Evolutionary conservation across 495 filamentous ascomycete genomes (phyloP), one percentile per base, ranked within the genome.

Genomic region (Cercophora sp.): DNA sequence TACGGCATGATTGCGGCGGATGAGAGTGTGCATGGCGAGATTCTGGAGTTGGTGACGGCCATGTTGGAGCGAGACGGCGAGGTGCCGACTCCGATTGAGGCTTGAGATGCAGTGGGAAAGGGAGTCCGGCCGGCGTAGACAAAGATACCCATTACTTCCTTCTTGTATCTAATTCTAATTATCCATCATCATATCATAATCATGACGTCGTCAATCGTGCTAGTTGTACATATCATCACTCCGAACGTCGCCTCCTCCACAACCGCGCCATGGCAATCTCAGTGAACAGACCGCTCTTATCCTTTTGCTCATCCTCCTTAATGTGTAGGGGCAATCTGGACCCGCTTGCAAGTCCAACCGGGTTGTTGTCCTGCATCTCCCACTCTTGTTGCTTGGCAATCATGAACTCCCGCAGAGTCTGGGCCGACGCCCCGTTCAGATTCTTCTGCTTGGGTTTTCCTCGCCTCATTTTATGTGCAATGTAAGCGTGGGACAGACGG

Each of bases 1-100:
- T 65, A 61, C 53, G 65, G 65, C 0, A 9, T 68, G 26, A 53
- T 68, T 6, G 59, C 58, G 10, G 63, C 63, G 0, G 57, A 63
- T 31, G 56, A 58, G 54, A 57, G 41, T 16, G 56, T 68, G 2
- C 57, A 62, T 26, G 58, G 25, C 18, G 34, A 42, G 48, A 44
- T 68, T 10, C 15, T 63, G 23, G 54, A 41, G 19, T 19, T 63
- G 51, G 60, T 58, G 4, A 34, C 27, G 1, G 50, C 51, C 1
- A 39, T 62, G 43, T 31, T 59, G n/a, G n/a, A n/a, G n/a, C 19
- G 40, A 32, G 22, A 40, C 11, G 26, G 43, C 8, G 25, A 18
- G 25, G 31, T 22, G 48, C 8, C 5, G 29, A 37, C 13, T 2
- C 34, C 23, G 23, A 16, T 26, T 13, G 22, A 39, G 35, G 35